Evolutionary conservation across 2,329 filamentous ascomycete genomes (phyloP), one percentile per base, ranked within the genome.

Genomic region (Calycina herbarum): DNA sequence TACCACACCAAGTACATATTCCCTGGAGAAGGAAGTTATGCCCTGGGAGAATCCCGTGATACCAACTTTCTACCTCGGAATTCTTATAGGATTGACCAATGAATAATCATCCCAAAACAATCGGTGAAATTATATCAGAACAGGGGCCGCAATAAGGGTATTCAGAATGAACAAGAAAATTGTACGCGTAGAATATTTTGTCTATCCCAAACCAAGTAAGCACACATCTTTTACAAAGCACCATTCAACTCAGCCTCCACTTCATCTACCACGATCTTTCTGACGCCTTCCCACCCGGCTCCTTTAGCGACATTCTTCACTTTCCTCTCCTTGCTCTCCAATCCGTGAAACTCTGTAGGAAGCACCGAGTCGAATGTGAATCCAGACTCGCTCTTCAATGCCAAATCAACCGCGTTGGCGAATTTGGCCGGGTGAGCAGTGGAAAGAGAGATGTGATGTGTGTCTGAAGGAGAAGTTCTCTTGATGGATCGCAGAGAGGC

Each of bases 371-470:
- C 82, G 76, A 97, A 97, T 72, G 87, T 84, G 73, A 96, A 97
- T 1, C 84, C 88, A n/a, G 84, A 77, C 75, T 91, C 83, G 8
- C 85, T 85, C 69, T 87, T 85, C 66, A 98, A 82, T 0, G 94
- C 93, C 59, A 90, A 77, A 72, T 94, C 90, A 1, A 99, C 94
- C 0, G 94, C 94, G 38, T 87, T 86, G 0, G 90, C 88, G 75
- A 99, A 99, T 79, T 99, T 99, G 68, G 94, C 95, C 0, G 95
- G 94, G 78, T 99, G 95, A 2, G 95, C 95, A 1, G 95, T 99
- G 1, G 94, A 92, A 2, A 99, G 86, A 1, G 93, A 89, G 73
- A 99, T 90, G 77, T 96, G 82, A 62, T 89, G 79, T 17, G 81
- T 80, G 2, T 78, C 76, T 1, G 81, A 77, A 56, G 82, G 76